Evolutionary conservation across 2,329 filamentous ascomycete species (phyloP).

Genomic region (Podosphaera fusca): DNA sequence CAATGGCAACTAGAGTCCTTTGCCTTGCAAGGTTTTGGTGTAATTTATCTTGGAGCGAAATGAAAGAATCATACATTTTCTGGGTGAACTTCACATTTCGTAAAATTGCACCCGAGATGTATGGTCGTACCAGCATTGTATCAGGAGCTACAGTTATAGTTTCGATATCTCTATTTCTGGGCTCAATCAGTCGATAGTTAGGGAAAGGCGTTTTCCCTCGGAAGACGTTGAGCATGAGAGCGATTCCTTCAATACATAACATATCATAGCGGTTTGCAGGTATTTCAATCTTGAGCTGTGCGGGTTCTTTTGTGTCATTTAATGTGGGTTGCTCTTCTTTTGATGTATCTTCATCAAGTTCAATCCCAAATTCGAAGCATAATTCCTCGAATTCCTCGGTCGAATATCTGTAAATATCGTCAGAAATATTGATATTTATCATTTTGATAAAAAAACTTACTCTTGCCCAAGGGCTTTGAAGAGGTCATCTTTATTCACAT

Average conservation of each 20-base stretch:
- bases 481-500: slow-evolving; percentile 87
- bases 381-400: slow-evolving; percentile 90
- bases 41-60: slow-evolving; percentile 88
- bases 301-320: slow-evolving; percentile 61
- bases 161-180: slow-evolving; percentile 49
- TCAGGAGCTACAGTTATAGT: slow-evolving; percentile 57
- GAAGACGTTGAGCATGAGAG: slow-evolving; percentile 91
- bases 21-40: slow-evolving; percentile 90
- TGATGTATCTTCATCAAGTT: slow-evolving; percentile 66
- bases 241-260: slow-evolving; percentile 93
- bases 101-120: slow-evolving; percentile 73
- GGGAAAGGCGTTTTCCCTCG: slow-evolving; percentile 51
- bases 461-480: slow-evolving; percentile 80
- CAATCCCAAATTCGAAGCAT: slow-evolving; percentile 91
- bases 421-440: slow-evolving; percentile 6
- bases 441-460: slow-evolving; percentile 27
- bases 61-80: slow-evolving; percentile 90
- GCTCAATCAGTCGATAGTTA: slow-evolving; percentile 53
- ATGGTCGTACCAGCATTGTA: slow-evolving; percentile 60
- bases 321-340: slow-evolving; percentile 40
- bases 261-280: slow-evolving; percentile 87
- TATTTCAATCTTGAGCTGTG: slow-evolving; percentile 94
- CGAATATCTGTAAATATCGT: slow-evolving; percentile 39
- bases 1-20: slow-evolving; percentile 84
- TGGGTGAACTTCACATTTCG: slow-evolving; percentile 81